A percentile compares a stretch with the other conserved stretches of the same genome.
phyloP scores from a whole-genome alignment of 2,329 filamentous ascomycete species.

The Penicillium sp. region DNA sequence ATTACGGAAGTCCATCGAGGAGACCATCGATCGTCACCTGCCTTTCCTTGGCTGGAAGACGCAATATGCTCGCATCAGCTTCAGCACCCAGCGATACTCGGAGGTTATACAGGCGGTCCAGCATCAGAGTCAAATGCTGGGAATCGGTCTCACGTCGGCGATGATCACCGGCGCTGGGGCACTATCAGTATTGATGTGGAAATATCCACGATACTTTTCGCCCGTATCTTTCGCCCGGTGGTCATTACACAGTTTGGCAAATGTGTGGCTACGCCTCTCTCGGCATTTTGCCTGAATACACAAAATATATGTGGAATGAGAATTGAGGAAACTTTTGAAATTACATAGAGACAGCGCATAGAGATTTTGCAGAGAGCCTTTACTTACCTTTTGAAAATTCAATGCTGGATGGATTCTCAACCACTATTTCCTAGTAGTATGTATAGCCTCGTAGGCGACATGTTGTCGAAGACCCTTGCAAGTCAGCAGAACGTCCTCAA shows the following conservation, averaged over 20 bases:
- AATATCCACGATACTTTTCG: slow-evolving; percentile 21
- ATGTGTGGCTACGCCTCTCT: slow-evolving; percentile 12
- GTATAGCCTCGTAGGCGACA: not conserved
- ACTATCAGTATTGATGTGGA: slow-evolving; percentile 33
- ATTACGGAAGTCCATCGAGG: slow-evolving; percentile 81
- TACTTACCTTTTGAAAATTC: not conserved
- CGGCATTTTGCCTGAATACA: not conserved
- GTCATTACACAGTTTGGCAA: slow-evolving; percentile 14
- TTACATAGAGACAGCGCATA: not conserved
- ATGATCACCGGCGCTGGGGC: slow-evolving; percentile 31
- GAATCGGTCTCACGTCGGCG: slow-evolving; percentile 35
- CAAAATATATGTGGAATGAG: not conserved
- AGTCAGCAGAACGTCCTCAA: too few species aligned
- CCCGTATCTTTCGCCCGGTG: slow-evolving; percentile 17
- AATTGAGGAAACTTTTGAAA: not conserved
- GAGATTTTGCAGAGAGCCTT: not conserved
- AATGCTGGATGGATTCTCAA: not conserved
- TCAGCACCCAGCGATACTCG: slow-evolving; percentile 87
- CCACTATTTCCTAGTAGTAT: not conserved
- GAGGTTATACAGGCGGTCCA: slow-evolving; percentile 71
- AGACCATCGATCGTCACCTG: slow-evolving; percentile 72
- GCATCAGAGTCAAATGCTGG: slow-evolving; percentile 64
- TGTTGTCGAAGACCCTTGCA: not conserved
- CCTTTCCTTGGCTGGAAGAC: slow-evolving; percentile 84
- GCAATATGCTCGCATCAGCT: slow-evolving; percentile 88